These are phyloP conservation scores for Eleusine coracana DNA, from an alignment of 176 grass and related monocot genomes.

Conservation along the genomic window DNA sequence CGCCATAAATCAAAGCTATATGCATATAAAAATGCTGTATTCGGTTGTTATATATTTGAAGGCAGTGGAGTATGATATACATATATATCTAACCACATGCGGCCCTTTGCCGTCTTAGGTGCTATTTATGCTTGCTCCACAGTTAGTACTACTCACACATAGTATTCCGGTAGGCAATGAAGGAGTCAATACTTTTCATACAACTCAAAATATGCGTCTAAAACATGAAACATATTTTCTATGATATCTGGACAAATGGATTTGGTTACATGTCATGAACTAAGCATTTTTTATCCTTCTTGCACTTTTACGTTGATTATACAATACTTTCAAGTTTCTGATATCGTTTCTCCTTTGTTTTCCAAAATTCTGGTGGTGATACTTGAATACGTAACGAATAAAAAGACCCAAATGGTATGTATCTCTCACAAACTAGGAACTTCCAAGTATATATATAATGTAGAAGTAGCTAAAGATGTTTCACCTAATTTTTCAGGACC, in stretches of 20 bases:
- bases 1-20: background rate
- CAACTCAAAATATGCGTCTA: background rate
- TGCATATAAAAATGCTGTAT: background rate
- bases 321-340: background rate
- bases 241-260: background rate
- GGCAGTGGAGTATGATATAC: background rate
- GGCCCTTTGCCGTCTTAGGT: background rate
- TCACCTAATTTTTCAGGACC: constrained; percentile 57
- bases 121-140: background rate
- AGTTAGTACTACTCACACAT: background rate
- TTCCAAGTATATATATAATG: background rate
- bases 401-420: constrained; percentile 93
- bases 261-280: background rate
- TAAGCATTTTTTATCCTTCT: background rate
- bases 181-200: background rate
- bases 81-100: background rate
- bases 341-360: constrained; percentile 15
- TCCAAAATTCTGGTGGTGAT: constrained; percentile 15
- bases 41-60: background rate
- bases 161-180: constrained; percentile 2
- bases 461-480: constrained; percentile 1
- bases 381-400: constrained; percentile 8
- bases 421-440: background rate
- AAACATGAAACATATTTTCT: background rate
- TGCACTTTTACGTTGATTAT: background rate